Evolutionary conservation across 345 rosid species (phyloP), one percentile per base, ranked within the genome.

Genomic region (Salix koriyanagi): DNA sequence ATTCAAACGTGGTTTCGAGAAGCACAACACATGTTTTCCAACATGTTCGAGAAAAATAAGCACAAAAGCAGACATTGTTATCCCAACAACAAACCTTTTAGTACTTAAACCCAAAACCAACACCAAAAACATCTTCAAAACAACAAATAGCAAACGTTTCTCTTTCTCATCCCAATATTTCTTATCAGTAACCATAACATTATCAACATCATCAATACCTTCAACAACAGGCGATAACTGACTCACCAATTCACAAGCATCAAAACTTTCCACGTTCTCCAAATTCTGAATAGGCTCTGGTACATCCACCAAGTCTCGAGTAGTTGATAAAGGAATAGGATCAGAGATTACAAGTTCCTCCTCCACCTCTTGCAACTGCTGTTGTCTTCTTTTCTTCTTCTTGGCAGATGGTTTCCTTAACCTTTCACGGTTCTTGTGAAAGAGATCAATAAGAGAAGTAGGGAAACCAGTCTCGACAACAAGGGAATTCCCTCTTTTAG

Each of bases 401-500:
- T 84, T 87, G 44, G 79, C 87, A 0, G 85, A 76, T 37, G 86
- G 72, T 82, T 88, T 95, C 60, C 84, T 88, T 67, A 93, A 81
- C 36, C 95, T 89, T 79, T 90, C 90, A 18, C 88, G 91, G 77
- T 95, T 93, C 86, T 95, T 95, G 64, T 86, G 90, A 69, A 95
- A 89, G 50, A 95, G 92, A 83, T 93, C 97, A 77, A 91, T 78
- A 1, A 93, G 86, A 61, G 98, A 96, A 54, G 99, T 90, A 8
- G 99, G 97, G 82, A 92, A 96, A 1, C 98, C 99, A 14, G 98
- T 92, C 76, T 91, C 86, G 8, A 95, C 94, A 18, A 93, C 93
- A 19, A 91, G 88, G 6, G 97, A 93, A 65, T 86, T 89, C 18
- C 91, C 89, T 44, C 72, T 90, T 82, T 88, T 93, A 0, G 93